Evolutionary conservation across 2,329 filamentous ascomycete genomes (phyloP), one percentile per base, ranked within the genome.

Genomic region (Microcera coccophila): DNA sequence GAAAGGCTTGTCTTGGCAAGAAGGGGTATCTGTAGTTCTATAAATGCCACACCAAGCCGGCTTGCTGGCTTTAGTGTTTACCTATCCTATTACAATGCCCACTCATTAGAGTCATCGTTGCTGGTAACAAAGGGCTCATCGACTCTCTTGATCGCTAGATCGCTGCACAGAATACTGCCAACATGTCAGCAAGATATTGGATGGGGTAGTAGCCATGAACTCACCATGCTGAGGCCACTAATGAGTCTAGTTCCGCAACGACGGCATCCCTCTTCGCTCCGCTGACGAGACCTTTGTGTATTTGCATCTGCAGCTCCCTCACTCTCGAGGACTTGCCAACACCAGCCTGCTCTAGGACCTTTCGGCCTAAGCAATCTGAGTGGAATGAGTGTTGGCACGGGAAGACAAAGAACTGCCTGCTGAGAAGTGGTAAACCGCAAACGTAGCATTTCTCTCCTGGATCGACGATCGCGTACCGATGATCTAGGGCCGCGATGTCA

Each of bases 311-410:
- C 53, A 95, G 71, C 66, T 96, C 90, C 47, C 81, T 79, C 54
- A 98, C 96, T 53, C 87, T 76, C 63, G 84, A 84, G 14, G 84
- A 82, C 66, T 85, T 87, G 15, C 81, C 84, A 39, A 84, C 73
- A 0, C 89, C 88, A 2, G 85, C 83, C 52, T 89, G 84, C 63
- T 91, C 87, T 40, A 96, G 76, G 1, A 97, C 89, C 60, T 85
- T 86, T 57, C 81, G 84, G 0, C 89, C 91, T 37, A 98, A 69
- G 63, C 93, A 98, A 62, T 98, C 93, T 32, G 87, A 91, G 65
- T 98, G 93, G 61, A 98, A 98, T 3, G 90, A 87, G 67, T 98
- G 93, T 71, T 98, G 93, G 65, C 93, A 98, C 0, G 93, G 93
- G 54, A 98, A 98, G 15, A 98, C 93, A 56, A 97, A 98, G 68